phyloP scores from a whole-genome alignment of 148 eudicot genomes.

The Silene conica region DNA sequence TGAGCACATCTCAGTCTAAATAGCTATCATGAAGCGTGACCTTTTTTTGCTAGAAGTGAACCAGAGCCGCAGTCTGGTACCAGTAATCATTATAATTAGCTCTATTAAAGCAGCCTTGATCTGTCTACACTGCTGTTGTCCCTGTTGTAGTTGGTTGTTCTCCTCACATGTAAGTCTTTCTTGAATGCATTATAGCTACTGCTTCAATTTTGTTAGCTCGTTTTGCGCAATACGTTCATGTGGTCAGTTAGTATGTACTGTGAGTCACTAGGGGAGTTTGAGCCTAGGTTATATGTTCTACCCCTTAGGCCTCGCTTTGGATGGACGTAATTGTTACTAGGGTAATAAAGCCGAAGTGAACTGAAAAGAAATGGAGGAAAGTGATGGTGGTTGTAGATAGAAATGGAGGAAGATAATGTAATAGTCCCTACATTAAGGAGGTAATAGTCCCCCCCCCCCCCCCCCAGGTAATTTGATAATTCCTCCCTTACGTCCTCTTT shows the following conservation, averaged over 20 bases:
- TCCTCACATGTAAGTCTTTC: constrained; percentile 26
- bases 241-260: neutral
- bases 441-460: no score
- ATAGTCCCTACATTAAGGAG: no score
- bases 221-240: neutral
- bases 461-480: no score
- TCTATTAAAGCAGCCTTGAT: constrained; percentile 12
- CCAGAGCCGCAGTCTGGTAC: constrained; percentile 26
- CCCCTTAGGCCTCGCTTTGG: no score
- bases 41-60: constrained; percentile 35
- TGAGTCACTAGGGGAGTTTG: no score
- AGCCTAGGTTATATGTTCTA: no score
- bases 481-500: no score
- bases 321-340: no score
- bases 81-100: constrained; percentile 8
- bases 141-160: constrained; percentile 9
- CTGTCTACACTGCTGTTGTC: constrained; percentile 26
- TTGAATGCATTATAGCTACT: constrained; percentile 15
- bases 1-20: neutral
- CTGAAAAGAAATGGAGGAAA: no score
- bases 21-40: constrained; percentile 26
- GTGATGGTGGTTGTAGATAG: no score
- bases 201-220: neutral
- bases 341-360: no score
- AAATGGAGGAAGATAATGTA: no score